Conservation (phyloP, 148 eudicot species). For the Amaranthus palmeri region DNA sequence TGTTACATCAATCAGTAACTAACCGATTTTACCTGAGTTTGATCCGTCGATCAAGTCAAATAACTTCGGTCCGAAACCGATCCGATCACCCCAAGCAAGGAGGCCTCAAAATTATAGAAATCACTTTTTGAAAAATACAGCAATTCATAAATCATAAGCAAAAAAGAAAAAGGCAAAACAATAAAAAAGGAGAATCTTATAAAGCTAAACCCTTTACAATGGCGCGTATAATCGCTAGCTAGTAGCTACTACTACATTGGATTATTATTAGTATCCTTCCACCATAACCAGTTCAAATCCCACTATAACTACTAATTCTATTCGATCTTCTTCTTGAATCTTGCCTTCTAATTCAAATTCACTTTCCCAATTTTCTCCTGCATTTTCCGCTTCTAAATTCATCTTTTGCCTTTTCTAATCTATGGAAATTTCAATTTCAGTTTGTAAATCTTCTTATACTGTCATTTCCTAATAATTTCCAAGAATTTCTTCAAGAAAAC, state of each 20-base stretch:
- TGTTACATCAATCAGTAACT: too few relatives aligned
- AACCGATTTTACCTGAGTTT: too few relatives aligned
- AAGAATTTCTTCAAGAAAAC: not conserved
- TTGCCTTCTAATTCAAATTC: not conserved
- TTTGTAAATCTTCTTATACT: too few relatives aligned
- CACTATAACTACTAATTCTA: constrained; percentile 1
- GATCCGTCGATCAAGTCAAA: too few relatives aligned
- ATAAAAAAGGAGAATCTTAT: constrained; percentile 11
- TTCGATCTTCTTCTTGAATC: not conserved
- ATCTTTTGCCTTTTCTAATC: not conserved
- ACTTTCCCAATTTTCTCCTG: constrained; percentile 15
- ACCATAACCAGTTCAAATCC: constrained; percentile 6
- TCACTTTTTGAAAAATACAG: too few relatives aligned
- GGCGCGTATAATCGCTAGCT: constrained; percentile 9
- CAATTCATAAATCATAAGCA: not conserved
- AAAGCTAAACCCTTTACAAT: constrained; percentile 12
- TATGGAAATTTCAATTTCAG: not conserved
- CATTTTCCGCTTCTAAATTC: not conserved
- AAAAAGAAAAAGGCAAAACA: not conserved
- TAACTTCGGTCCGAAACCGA: too few relatives aligned
- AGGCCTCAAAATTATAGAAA: too few relatives aligned
- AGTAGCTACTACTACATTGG: not conserved
- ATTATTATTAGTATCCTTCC: not conserved
- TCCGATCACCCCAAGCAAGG: too few relatives aligned
- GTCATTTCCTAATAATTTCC: not conserved